phyloP scores from a whole-genome alignment of 2,329 filamentous ascomycete species.

The Neocucurbitaria cava region DNA sequence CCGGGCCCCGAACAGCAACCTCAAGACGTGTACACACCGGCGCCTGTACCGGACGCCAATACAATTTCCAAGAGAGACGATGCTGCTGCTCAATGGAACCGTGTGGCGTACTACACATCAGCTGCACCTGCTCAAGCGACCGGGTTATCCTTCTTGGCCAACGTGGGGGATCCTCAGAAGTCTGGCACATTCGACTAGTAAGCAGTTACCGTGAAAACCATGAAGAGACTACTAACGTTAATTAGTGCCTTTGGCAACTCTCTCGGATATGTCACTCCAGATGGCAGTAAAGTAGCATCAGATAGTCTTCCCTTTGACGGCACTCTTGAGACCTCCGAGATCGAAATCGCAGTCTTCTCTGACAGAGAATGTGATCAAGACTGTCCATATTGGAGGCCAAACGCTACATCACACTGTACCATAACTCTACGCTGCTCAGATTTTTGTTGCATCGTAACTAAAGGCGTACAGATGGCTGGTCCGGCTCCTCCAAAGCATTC shows the following conservation, averaged over 20 bases:
- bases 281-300: constrained; percentile 56
- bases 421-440: constrained; percentile 3
- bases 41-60: neutral
- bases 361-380: constrained; percentile 53
- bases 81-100: constrained; percentile 47
- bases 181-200: constrained; percentile 64
- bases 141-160: constrained; percentile 66
- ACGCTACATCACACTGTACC: constrained; percentile 60
- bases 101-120: constrained; percentile 59
- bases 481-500: constrained; percentile 73
- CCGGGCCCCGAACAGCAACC: constrained; percentile 2
- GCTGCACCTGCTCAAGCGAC: constrained; percentile 50
- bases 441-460: too few species aligned
- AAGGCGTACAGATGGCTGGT: constrained; percentile 68
- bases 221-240: constrained; percentile 7
- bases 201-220: neutral
- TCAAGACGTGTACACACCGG: neutral
- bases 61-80: constrained; percentile 1
- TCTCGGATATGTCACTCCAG: constrained; percentile 60
- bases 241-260: constrained; percentile 63
- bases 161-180: constrained; percentile 60
- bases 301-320: constrained; percentile 60
- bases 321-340: constrained; percentile 43
- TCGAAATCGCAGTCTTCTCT: constrained; percentile 45
- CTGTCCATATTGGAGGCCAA: constrained; percentile 59